These are phyloP conservation scores for Craspedostauros australis DNA, from an alignment of 108 stramenopile genomes.

Conservation along the genomic window DNA sequence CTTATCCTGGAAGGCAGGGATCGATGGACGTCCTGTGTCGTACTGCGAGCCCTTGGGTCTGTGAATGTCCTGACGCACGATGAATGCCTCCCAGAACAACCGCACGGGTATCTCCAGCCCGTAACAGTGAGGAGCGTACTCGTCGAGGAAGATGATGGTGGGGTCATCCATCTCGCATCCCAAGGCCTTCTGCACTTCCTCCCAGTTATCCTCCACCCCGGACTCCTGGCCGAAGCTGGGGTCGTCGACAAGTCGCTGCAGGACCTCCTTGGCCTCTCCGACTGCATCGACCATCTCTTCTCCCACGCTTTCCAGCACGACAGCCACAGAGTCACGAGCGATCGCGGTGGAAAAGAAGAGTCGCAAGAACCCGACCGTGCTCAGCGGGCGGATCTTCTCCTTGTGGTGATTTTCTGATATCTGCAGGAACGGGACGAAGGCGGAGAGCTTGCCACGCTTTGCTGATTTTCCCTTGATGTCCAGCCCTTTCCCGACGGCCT, in stretches of 20 bases:
- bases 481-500: slow-evolving; percentile 64
- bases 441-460: slow-evolving; percentile 45
- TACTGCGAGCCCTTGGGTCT: slow-evolving; percentile 25
- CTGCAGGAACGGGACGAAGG: slow-evolving; percentile 67
- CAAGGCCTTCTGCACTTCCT: not conserved
- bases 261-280: slow-evolving; percentile 1
- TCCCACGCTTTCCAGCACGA: too few relatives aligned
- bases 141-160: slow-evolving; percentile 12
- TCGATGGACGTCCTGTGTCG: slow-evolving; percentile 39
- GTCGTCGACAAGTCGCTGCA: not conserved
- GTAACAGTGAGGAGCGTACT: slow-evolving; percentile 23
- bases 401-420: slow-evolving; percentile 55
- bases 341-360: not conserved
- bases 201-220: not conserved
- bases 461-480: slow-evolving; percentile 79
- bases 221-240: too few relatives aligned
- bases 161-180: slow-evolving; percentile 21
- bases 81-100: slow-evolving; percentile 44
- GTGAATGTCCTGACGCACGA: slow-evolving; percentile 37
- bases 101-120: slow-evolving; percentile 43
- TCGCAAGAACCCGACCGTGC: slow-evolving; percentile 15
- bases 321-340: too few relatives aligned
- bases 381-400: slow-evolving; percentile 15
- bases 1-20: slow-evolving; percentile 46
- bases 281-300: too few relatives aligned